Percentiles rank a stretch among this genome's conserved stretches.
Evolutionary conservation across 1,284 basidiomycete genomes (phyloP).

Genomic region (Cryptococcus amylolentus): DNA sequence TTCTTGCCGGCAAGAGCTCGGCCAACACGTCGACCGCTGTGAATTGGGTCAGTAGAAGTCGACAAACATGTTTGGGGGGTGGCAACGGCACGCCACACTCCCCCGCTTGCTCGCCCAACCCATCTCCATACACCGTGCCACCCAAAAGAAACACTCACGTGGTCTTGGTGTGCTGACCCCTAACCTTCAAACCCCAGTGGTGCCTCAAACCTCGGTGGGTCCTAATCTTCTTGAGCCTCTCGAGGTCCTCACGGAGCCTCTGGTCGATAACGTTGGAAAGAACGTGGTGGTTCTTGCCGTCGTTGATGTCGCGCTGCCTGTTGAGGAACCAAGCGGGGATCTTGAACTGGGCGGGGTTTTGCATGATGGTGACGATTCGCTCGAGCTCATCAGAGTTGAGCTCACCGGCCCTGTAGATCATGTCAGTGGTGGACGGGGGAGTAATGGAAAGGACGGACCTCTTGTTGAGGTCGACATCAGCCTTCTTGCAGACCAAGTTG

Average conservation of each 20-base stretch:
- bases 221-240: constrained; percentile 99
- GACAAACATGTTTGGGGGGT: not conserved
- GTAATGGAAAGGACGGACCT: constrained; percentile 61
- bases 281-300: constrained; percentile 95
- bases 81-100: not conserved
- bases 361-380: constrained; percentile 98
- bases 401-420: constrained; percentile 70
- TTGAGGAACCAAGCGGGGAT: constrained; percentile 98
- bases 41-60: constrained; percentile 1
- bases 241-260: constrained; percentile 96
- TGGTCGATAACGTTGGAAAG: constrained; percentile 97
- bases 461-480: constrained; percentile 98
- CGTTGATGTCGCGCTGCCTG: constrained; percentile 96
- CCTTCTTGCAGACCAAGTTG: constrained; percentile 99
- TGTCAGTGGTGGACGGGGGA: not conserved
- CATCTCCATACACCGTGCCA: not conserved
- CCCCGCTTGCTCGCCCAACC: not conserved
- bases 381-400: constrained; percentile 97
- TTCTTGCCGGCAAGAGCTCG: constrained; percentile 46
- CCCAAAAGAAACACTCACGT: constrained; percentile 53
- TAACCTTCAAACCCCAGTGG: constrained; percentile 90
- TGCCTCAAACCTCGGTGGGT: constrained; percentile 98
- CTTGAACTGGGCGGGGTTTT: constrained; percentile 99
- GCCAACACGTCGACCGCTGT: constrained; percentile 38
- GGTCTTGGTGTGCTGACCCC: constrained; percentile 99